Evolutionary conservation across 1,284 basidiomycete genomes (phyloP).

Genomic region (Boletus coffeatus): DNA sequence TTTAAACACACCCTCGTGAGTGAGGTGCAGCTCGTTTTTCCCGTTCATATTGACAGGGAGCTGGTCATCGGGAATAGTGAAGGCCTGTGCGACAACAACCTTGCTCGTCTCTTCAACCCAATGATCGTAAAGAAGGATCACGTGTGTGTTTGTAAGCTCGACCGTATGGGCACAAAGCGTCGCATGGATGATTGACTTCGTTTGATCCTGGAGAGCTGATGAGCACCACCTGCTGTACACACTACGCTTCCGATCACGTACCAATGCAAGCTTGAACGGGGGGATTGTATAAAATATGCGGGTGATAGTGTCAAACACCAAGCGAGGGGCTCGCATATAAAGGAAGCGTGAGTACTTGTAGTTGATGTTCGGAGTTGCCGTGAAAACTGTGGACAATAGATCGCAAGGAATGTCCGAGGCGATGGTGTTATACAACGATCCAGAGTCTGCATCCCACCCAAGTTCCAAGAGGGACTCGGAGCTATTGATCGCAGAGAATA

Average conservation of each 20-base stretch:
- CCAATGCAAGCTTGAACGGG: neutral
- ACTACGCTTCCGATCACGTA: neutral
- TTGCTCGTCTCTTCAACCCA: neutral
- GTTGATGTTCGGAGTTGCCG: too few species aligned
- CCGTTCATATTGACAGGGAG: neutral
- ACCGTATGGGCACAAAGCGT: neutral
- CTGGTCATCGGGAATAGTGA: neutral
- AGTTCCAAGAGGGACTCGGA: neutral
- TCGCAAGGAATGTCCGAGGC: neutral
- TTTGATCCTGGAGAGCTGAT: neutral
- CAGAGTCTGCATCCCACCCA: neutral
- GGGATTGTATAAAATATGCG: conserved; percentile 4
- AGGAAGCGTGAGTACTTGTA: neutral
- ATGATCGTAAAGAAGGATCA: neutral
- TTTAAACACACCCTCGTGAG: neutral
- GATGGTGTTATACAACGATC: neutral
- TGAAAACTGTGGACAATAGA: neutral
- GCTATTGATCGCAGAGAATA: neutral
- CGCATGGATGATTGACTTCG: neutral
- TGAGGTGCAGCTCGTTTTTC: neutral
- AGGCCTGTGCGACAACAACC: neutral
- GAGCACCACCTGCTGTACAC: neutral
- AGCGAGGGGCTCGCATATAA: neutral
- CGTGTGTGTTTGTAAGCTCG: neutral
- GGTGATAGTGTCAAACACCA: conserved; percentile 3